phyloP scores from a whole-genome alignment of 495 filamentous ascomycete genomes.

The Aspergillus cavernicola region DNA sequence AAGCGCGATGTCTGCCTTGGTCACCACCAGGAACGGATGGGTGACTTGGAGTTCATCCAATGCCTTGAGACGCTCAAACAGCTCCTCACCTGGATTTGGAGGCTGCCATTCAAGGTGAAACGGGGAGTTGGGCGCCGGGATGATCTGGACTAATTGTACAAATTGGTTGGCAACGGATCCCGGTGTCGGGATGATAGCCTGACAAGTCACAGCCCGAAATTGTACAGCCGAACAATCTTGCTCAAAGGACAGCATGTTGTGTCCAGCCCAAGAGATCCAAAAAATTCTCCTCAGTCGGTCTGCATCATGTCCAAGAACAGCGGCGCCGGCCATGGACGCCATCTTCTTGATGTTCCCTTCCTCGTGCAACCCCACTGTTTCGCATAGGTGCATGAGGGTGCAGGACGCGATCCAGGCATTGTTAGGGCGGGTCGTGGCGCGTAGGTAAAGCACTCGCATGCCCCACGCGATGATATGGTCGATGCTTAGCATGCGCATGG shows the following conservation, averaged over 20 bases:
- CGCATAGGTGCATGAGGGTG: constrained; percentile 31
- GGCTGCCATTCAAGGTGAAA: constrained; percentile 21
- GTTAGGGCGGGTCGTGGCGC: constrained; percentile 31
- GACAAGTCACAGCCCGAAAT: constrained; percentile 25
- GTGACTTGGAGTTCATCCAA: constrained; percentile 14
- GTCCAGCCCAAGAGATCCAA: constrained; percentile 32
- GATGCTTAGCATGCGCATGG: constrained; percentile 25
- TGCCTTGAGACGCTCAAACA: constrained; percentile 22
- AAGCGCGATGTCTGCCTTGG: constrained; percentile 29
- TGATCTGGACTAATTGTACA: constrained; percentile 27
- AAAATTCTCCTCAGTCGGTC: constrained; percentile 32
- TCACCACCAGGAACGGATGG: constrained; percentile 30
- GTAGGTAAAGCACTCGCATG: constrained; percentile 31
- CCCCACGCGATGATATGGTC: constrained; percentile 35
- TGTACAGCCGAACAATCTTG: constrained; percentile 27
- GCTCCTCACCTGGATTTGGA: constrained; percentile 19
- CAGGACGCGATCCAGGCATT: constrained; percentile 38
- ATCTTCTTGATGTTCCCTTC: constrained; percentile 30
- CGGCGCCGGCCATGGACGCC: constrained; percentile 21
- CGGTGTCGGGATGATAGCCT: constrained; percentile 16
- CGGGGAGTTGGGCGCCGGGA: constrained; percentile 27
- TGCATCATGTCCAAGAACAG: constrained; percentile 23
- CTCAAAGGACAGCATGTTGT: constrained; percentile 32
- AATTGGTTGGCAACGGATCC: constrained; percentile 30
- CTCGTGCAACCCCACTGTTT: constrained; percentile 26